Evolutionary conservation across 345 rosid genomes (phyloP).

Genomic region (Salix caprea): DNA sequence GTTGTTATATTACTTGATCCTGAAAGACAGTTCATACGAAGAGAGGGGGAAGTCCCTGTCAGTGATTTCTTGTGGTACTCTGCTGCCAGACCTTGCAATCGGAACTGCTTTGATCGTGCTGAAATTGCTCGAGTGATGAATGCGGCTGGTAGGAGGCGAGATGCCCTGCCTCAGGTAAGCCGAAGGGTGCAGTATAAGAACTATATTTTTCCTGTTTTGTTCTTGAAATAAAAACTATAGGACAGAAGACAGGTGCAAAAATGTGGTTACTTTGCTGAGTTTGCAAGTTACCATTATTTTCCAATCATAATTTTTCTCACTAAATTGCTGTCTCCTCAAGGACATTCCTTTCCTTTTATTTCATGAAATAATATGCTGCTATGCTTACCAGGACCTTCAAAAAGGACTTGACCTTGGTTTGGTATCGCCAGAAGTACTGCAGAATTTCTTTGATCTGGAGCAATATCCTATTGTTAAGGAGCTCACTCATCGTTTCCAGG

Average conservation of each 20-base stretch:
- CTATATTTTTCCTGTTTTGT: background rate
- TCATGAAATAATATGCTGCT: constrained; percentile 9
- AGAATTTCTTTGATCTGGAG: constrained; percentile 87
- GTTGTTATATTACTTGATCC: constrained; percentile 82
- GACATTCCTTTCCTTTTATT: background rate
- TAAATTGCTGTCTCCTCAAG: background rate
- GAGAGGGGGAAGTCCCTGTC: constrained; percentile 84
- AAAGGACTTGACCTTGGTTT: constrained; percentile 93
- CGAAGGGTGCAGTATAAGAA: background rate
- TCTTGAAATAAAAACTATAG: background rate
- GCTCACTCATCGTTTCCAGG: constrained; percentile 84
- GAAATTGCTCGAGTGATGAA: constrained; percentile 95
- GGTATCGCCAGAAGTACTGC: constrained; percentile 89
- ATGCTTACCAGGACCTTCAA: constrained; percentile 71
- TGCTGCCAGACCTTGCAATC: constrained; percentile 86
- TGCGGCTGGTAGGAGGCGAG: constrained; percentile 87
- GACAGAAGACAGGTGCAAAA: background rate
- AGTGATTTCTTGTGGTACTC: constrained; percentile 95
- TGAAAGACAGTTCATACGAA: constrained; percentile 72
- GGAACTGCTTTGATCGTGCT: constrained; percentile 91
- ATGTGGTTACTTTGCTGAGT: background rate
- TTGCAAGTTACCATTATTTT: background rate
- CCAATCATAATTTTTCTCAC: background rate
- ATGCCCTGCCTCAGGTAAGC: constrained; percentile 79
- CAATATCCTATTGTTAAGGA: constrained; percentile 76